These are phyloP conservation scores for Tetrahymena thermophila DNA, from an alignment of 73 alveolate genomes.

Conservation along the genomic window DNA sequence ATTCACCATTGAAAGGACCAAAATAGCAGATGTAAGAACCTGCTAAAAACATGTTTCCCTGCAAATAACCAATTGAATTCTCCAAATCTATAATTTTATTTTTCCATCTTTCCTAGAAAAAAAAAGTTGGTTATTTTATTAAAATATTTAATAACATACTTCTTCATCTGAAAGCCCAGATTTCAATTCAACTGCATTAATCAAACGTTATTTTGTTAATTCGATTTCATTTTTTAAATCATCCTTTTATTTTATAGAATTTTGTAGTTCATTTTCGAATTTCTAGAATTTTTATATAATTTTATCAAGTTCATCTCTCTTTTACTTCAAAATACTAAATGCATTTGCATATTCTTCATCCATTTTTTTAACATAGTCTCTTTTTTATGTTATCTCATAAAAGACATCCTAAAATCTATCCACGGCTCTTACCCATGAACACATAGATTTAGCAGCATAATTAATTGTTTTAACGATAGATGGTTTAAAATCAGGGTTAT, in stretches of 20 bases:
- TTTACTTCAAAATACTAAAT: slow-evolving; percentile 64
- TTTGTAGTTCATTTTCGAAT: slow-evolving; percentile 70
- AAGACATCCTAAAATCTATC: slow-evolving; percentile 53
- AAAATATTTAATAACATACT: neutral
- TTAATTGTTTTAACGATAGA: slow-evolving; percentile 51
- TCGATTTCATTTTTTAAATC: slow-evolving; percentile 72
- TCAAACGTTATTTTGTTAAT: slow-evolving; percentile 71
- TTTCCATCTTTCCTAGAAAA: slow-evolving; percentile 86
- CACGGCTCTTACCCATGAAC: slow-evolving; percentile 64
- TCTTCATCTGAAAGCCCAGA: slow-evolving; percentile 88
- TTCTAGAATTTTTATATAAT: slow-evolving; percentile 75
- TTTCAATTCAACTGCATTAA: slow-evolving; percentile 87
- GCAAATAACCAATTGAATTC: slow-evolving; percentile 56
- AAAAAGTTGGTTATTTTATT: neutral
- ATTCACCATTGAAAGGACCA: slow-evolving; percentile 90
- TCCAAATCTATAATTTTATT: slow-evolving; percentile 63
- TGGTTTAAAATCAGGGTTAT: slow-evolving; percentile 63
- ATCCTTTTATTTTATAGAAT: slow-evolving; percentile 67
- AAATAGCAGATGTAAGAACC: slow-evolving; percentile 81
- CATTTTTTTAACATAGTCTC: slow-evolving; percentile 73
- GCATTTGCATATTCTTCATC: slow-evolving; percentile 68
- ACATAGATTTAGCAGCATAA: slow-evolving; percentile 59
- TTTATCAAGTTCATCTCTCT: slow-evolving; percentile 61
- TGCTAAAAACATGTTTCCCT: slow-evolving; percentile 84
- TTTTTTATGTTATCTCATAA: slow-evolving; percentile 65